Percentiles rank a stretch among this genome's conserved stretches.
Conservation (phyloP, 768 basidiomycete species). For the Mycena galericulata region DNA sequence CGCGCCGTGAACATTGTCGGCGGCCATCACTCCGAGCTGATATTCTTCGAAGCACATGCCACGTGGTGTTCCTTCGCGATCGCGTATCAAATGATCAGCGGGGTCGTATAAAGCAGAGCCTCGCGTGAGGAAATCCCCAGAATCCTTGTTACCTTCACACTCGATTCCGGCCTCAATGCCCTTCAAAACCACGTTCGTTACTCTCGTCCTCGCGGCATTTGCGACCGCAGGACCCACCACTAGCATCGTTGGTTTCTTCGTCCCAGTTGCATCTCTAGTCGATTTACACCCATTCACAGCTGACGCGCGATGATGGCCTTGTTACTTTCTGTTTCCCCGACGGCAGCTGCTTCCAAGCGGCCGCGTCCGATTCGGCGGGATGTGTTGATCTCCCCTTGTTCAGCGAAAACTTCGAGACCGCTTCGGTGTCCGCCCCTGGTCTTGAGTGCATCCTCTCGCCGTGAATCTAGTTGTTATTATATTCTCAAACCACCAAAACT, state of each 20-base stretch:
- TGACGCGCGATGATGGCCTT: slow-evolving; percentile 6
- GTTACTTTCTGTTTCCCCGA: slow-evolving; percentile 21
- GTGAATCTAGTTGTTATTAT: neutral
- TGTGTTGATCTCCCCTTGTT: slow-evolving; percentile 26
- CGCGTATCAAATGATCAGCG: no score
- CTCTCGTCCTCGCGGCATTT: slow-evolving; percentile 8
- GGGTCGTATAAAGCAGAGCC: no score
- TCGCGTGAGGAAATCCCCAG: no score
- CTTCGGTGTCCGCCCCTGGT: slow-evolving; percentile 11
- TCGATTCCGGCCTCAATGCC: neutral
- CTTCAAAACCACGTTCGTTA: slow-evolving; percentile 14
- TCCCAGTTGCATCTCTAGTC: neutral
- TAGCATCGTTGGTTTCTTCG: slow-evolving; percentile 6
- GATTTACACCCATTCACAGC: neutral
- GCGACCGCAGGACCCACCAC: slow-evolving; percentile 2
- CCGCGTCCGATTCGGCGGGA: slow-evolving; percentile 6
- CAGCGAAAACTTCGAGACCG: slow-evolving; percentile 14
- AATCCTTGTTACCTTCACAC: no score
- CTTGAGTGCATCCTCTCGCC: slow-evolving; percentile 22
- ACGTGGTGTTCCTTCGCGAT: no score
- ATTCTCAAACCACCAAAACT: neutral
- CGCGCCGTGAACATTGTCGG: no score
- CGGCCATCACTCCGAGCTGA: no score
- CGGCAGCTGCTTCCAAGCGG: slow-evolving; percentile 22
- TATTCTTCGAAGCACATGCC: no score